Conservation (phyloP, 495 filamentous ascomycete species). For the Penicillium waksmanii region DNA sequence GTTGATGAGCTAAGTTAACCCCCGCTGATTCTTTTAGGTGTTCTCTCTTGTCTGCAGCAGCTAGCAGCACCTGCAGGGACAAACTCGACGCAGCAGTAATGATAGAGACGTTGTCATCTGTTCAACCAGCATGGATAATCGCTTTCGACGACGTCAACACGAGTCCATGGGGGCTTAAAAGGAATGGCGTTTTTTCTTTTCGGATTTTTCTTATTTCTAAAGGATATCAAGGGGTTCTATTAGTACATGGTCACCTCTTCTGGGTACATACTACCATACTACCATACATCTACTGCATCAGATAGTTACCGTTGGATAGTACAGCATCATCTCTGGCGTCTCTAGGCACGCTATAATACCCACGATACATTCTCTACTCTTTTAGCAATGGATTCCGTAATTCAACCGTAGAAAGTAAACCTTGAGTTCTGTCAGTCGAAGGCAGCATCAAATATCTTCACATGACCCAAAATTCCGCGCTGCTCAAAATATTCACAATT, state of each 20-base stretch:
- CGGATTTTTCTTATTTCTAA: conserved; percentile 8
- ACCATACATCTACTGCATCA: background rate
- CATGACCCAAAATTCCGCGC: no score
- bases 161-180: conserved; percentile 20
- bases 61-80: conserved; percentile 20
- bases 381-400: background rate
- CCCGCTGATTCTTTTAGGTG: conserved; percentile 25
- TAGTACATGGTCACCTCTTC: background rate
- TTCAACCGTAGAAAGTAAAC: background rate
- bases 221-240: conserved; percentile 1
- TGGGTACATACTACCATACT: background rate
- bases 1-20: background rate
- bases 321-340: conserved; percentile 4
- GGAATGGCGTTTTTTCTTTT: conserved; percentile 16
- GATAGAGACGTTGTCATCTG: background rate
- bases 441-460: no score
- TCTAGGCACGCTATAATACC: background rate
- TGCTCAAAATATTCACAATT: no score
- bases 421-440: no score
- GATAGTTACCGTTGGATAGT: background rate
- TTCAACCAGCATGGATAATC: background rate
- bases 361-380: conserved; percentile 4
- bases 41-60: conserved; percentile 39
- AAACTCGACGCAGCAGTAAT: conserved; percentile 11
- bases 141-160: conserved; percentile 15